These are phyloP conservation scores for Chrysoporthe puriensis DNA, from an alignment of 2,329 filamentous ascomycete species.

Conservation along the genomic window DNA sequence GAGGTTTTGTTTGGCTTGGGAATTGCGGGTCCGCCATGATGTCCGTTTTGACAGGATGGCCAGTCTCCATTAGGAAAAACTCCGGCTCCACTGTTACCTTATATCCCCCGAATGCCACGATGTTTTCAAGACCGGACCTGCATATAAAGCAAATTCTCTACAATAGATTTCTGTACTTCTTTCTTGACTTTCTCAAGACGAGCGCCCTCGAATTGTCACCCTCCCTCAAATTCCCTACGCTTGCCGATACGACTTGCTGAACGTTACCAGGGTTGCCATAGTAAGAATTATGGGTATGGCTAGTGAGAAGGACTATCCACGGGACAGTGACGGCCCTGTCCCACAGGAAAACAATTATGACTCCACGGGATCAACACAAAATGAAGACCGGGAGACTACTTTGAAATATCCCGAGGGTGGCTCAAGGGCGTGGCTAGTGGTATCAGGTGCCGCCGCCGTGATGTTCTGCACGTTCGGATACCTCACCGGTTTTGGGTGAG, in stretches of 20 bases:
- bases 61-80: not conserved
- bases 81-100: conserved; percentile 4
- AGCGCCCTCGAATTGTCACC: not conserved
- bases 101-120: not conserved
- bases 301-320: not conserved
- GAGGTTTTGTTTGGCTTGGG: conserved; percentile 5
- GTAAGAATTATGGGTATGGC: not conserved
- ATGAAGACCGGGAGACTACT: not conserved
- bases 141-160: no score
- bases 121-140: not conserved
- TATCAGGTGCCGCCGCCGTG: conserved; percentile 38
- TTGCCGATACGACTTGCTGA: not conserved
- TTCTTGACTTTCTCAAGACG: not conserved
- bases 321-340: not conserved
- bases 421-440: conserved; percentile 45
- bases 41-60: not conserved
- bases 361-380: not conserved
- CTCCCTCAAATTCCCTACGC: not conserved
- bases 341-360: not conserved
- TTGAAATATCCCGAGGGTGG: conserved; percentile 34
- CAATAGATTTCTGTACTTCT: no score
- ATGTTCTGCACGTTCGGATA: conserved; percentile 47
- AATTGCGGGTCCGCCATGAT: not conserved
- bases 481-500: conserved; percentile 43
- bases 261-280: not conserved